Conservation (phyloP, 2,329 filamentous ascomycete species). For the Neofusicoccum kwambonambiense region DNA sequence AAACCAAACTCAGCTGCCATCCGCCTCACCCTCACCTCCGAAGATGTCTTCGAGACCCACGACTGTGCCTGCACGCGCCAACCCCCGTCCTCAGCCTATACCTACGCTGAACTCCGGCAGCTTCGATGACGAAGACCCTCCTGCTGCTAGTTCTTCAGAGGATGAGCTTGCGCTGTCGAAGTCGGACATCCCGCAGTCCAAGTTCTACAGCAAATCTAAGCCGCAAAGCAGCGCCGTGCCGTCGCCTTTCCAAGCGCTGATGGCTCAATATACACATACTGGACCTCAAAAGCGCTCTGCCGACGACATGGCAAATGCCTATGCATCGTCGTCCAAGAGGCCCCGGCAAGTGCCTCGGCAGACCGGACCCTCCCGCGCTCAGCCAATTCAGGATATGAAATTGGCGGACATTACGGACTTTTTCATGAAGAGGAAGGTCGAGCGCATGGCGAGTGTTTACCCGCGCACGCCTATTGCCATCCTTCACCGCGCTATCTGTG, state of each 20-base stretch:
- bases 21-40: constrained; percentile 46
- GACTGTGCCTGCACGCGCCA: constrained; percentile 29
- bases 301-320: constrained; percentile 29
- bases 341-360: constrained; percentile 22
- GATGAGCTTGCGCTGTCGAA: constrained; percentile 52
- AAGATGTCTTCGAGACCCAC: constrained; percentile 34
- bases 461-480: constrained; percentile 46
- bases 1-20: constrained; percentile 23
- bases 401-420: constrained; percentile 44
- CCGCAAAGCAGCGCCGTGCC: not conserved
- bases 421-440: constrained; percentile 50
- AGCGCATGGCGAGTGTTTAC: constrained; percentile 51
- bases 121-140: constrained; percentile 45
- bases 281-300: constrained; percentile 29
- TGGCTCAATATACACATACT: not conserved
- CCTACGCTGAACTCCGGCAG: constrained; percentile 46
- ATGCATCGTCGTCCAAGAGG: constrained; percentile 4
- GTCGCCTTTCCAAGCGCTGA: not conserved
- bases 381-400: constrained; percentile 30
- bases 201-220: constrained; percentile 44
- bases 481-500: constrained; percentile 51
- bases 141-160: constrained; percentile 40
- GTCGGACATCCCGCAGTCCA: constrained; percentile 61
- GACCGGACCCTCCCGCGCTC: constrained; percentile 33
- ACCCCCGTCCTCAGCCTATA: constrained; percentile 45